These are phyloP conservation scores for Nannochloropsis salina DNA, from an alignment of 108 stramenopile genomes.

Conservation along the genomic window DNA sequence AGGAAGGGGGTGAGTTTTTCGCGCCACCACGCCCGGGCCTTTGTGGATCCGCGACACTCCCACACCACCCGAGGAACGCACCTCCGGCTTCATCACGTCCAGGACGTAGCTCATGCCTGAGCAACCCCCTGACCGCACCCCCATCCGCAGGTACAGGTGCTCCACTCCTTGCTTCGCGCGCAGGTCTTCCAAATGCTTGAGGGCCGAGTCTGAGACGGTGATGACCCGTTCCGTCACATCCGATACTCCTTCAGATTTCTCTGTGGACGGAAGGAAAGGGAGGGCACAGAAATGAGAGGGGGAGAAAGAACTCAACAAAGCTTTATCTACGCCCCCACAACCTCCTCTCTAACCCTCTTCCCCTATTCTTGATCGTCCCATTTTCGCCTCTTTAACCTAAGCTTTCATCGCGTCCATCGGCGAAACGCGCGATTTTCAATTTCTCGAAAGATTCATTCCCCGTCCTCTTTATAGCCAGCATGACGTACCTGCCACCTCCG, in stretches of 20 bases:
- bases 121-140: conserved; percentile 89
- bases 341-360: too few species aligned
- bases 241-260: neutral
- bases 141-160: conserved; percentile 68
- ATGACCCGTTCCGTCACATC: conserved; percentile 1
- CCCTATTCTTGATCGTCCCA: too few species aligned
- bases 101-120: conserved; percentile 86
- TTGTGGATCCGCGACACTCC: too few species aligned
- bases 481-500: too few species aligned
- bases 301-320: neutral
- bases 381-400: too few species aligned
- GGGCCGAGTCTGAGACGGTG: neutral
- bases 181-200: neutral
- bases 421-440: too few species aligned
- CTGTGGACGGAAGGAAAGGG: neutral
- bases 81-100: conserved; percentile 70
- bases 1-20: neutral
- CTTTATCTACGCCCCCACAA: too few species aligned
- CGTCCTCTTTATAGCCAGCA: too few species aligned
- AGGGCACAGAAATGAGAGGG: neutral
- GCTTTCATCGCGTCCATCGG: too few species aligned
- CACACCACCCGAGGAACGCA: neutral
- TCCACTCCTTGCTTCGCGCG: conserved; percentile 33
- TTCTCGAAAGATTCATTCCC: too few species aligned
- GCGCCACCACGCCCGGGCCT: too few species aligned